phyloP scores from a whole-genome alignment of 2,329 filamentous ascomycete genomes.

The Fusarium camptoceras region DNA sequence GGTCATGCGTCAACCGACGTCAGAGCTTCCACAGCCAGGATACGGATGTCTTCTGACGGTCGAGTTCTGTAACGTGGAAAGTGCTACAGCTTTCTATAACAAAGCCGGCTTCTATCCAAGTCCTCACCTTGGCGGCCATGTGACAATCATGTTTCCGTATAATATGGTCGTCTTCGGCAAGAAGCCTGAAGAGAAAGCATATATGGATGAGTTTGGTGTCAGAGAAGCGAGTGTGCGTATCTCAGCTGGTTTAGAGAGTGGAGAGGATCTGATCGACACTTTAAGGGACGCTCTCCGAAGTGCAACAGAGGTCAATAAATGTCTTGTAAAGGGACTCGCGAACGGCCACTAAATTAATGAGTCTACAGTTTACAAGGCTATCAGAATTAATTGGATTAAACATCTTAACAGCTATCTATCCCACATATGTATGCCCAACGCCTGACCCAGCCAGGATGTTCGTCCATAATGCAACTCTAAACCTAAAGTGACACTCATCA shows the following conservation, averaged over 20 bases:
- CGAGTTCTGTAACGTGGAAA: constrained; percentile 58
- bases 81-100: constrained; percentile 62
- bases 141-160: constrained; percentile 63
- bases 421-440: constrained; percentile 41
- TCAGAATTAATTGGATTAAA: constrained; percentile 29
- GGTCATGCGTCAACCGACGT: constrained; percentile 53
- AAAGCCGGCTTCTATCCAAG: constrained; percentile 61
- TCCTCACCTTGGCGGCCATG: constrained; percentile 65
- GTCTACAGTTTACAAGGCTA: background rate
- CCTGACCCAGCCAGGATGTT: constrained; percentile 37
- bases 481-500: constrained; percentile 17
- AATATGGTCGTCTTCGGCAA: constrained; percentile 58
- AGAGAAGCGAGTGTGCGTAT: constrained; percentile 58
- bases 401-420: constrained; percentile 32
- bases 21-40: constrained; percentile 61
- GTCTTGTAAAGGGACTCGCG: background rate
- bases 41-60: constrained; percentile 67
- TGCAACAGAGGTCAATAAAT: constrained; percentile 35
- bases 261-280: constrained; percentile 56
- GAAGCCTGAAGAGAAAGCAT: constrained; percentile 51
- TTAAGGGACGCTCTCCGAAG: constrained; percentile 50
- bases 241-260: constrained; percentile 60
- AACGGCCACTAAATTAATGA: background rate
- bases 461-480: constrained; percentile 21
- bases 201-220: constrained; percentile 55